Percentiles rank a stretch among this genome's conserved stretches.
Conservation (phyloP, 2,329 filamentous ascomycete species). For the Aspergillus tamarii region DNA sequence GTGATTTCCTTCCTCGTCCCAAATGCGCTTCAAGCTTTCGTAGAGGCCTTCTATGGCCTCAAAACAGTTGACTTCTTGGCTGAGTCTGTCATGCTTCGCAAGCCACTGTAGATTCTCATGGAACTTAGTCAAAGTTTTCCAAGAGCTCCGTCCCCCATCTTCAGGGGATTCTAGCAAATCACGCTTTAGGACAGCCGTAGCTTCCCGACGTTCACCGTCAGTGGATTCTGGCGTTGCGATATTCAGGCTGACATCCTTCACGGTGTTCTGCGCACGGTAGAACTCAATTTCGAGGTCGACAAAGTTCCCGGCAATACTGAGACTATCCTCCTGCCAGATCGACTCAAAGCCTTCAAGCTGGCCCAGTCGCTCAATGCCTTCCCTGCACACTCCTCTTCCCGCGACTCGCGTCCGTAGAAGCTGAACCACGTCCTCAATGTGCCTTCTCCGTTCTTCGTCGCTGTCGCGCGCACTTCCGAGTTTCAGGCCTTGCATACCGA, state of each 20-base stretch:
- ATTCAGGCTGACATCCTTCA: slow-evolving; percentile 47
- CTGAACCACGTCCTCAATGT: slow-evolving; percentile 46
- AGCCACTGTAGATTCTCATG: slow-evolving; percentile 49
- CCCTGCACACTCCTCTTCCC: slow-evolving; percentile 48
- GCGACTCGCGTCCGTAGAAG: slow-evolving; percentile 44
- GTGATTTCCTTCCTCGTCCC: slow-evolving; percentile 44
- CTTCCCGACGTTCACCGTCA: slow-evolving; percentile 46
- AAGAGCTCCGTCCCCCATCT: slow-evolving; percentile 35
- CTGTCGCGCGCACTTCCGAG: slow-evolving; percentile 41
- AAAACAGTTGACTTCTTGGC: slow-evolving; percentile 50
- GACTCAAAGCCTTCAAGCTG: slow-evolving; percentile 50
- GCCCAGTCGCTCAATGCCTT: slow-evolving; percentile 47
- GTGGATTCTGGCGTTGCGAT: slow-evolving; percentile 46
- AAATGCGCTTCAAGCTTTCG: slow-evolving; percentile 46
- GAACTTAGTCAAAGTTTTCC: slow-evolving; percentile 44
- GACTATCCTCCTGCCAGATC: slow-evolving; percentile 50
- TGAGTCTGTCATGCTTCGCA: slow-evolving; percentile 48
- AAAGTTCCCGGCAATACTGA: slow-evolving; percentile 51
- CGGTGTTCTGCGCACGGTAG: slow-evolving; percentile 41
- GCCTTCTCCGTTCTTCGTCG: slow-evolving; percentile 45
- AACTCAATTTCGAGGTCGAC: slow-evolving; percentile 53
- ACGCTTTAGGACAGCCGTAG: slow-evolving; percentile 46
- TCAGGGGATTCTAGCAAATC: slow-evolving; percentile 39
- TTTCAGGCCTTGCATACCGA: slow-evolving; percentile 44
- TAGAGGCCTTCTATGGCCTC: slow-evolving; percentile 49